A percentile compares a stretch with the other conserved stretches of the same genome.
phyloP scores from a whole-genome alignment of 768 basidiomycete genomes.

The Mycena crocata region DNA sequence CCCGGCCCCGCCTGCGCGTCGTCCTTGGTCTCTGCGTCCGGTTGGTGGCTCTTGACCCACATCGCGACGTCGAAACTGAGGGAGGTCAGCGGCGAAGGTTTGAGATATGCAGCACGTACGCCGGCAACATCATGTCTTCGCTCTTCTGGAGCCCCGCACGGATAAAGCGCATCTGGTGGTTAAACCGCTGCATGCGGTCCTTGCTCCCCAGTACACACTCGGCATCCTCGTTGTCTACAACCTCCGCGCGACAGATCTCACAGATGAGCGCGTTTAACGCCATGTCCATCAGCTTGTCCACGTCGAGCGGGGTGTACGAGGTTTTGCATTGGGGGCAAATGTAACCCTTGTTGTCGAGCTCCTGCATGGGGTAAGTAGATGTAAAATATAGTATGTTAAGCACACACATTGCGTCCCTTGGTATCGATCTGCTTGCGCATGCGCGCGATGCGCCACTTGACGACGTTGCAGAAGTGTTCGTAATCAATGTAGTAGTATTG shows the following conservation, averaged over 20 bases:
- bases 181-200: slow-evolving; percentile 96
- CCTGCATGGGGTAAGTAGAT: slow-evolving; percentile 58
- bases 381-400: slow-evolving; percentile 2
- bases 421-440: slow-evolving; percentile 93
- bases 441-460: slow-evolving; percentile 96
- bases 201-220: slow-evolving; percentile 87
- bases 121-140: slow-evolving; percentile 87
- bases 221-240: slow-evolving; percentile 92
- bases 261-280: slow-evolving; percentile 76
- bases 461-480: slow-evolving; percentile 94
- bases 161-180: slow-evolving; percentile 89
- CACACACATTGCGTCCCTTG: slow-evolving; percentile 84
- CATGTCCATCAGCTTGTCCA: slow-evolving; percentile 85
- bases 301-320: slow-evolving; percentile 88
- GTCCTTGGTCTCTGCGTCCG: slow-evolving; percentile 72
- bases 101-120: slow-evolving; percentile 59
- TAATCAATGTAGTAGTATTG: slow-evolving; percentile 98
- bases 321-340: slow-evolving; percentile 91
- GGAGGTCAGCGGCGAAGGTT: slow-evolving; percentile 9
- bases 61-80: slow-evolving; percentile 82
- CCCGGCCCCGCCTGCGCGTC: slow-evolving; percentile 62
- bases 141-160: slow-evolving; percentile 90
- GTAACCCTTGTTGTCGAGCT: slow-evolving; percentile 98
- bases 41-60: slow-evolving; percentile 83
- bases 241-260: slow-evolving; percentile 88